Conservation (phyloP, 441 rosid species). For the Brassica hybrid region DNA sequence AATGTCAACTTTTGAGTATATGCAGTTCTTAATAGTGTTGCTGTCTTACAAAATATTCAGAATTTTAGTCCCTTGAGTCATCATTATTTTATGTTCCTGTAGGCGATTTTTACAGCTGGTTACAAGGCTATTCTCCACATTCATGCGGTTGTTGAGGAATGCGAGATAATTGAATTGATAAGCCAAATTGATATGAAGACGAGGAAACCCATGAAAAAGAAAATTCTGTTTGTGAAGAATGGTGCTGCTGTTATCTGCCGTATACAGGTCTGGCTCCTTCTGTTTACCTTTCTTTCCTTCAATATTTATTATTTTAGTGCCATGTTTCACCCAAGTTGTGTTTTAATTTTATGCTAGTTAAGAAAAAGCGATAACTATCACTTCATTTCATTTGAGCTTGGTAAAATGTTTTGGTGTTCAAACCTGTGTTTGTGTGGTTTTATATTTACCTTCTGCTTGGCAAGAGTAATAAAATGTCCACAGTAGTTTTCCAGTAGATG, state of each 20-base stretch:
- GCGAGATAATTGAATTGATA: conserved; percentile 80
- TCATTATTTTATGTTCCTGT: conserved; percentile 24
- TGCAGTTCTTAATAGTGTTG: neutral
- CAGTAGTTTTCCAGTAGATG: neutral
- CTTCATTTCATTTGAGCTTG: neutral
- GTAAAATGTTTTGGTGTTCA: conserved; percentile 7
- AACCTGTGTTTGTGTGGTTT: neutral
- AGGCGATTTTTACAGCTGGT: conserved; percentile 96
- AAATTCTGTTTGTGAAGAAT: conserved; percentile 84
- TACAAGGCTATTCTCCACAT: conserved; percentile 91
- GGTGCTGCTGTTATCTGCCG: conserved; percentile 83
- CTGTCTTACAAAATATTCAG: neutral
- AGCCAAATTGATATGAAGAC: conserved; percentile 90
- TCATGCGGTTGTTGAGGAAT: conserved; percentile 92
- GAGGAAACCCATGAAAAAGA: conserved; percentile 85
- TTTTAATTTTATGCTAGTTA: conserved; percentile 12
- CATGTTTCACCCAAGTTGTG: neutral
- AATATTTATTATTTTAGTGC: neutral
- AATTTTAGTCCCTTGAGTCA: neutral
- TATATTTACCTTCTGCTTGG: neutral
- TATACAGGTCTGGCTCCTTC: conserved; percentile 61
- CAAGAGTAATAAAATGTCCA: neutral
- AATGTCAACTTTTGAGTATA: neutral
- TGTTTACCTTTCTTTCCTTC: neutral
- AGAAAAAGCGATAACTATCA: neutral